A percentile compares a stretch with the other conserved stretches of the same genome.
phyloP scores from a whole-genome alignment of 768 basidiomycete genomes.

The Cystofilobasidium bisporidii region DNA sequence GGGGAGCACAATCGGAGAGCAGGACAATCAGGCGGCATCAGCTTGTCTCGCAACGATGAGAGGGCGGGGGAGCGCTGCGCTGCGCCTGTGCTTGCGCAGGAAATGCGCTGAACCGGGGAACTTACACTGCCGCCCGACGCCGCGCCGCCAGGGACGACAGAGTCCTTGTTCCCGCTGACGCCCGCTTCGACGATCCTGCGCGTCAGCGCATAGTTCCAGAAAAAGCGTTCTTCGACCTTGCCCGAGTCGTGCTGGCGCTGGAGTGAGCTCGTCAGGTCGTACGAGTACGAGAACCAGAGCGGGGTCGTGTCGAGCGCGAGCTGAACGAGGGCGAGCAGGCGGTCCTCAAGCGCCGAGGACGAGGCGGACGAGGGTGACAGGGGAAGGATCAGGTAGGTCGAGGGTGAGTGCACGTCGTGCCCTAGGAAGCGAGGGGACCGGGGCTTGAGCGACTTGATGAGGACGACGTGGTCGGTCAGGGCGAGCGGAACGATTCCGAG shows the following conservation, averaged over 20 bases:
- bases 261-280: constrained; percentile 76
- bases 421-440: constrained; percentile 63
- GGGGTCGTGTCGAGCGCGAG: constrained; percentile 69
- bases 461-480: constrained; percentile 73
- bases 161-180: constrained; percentile 34
- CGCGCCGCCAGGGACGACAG: constrained; percentile 46
- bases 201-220: constrained; percentile 84
- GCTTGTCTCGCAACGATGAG: too few species aligned
- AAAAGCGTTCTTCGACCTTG: constrained; percentile 73
- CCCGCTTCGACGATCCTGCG: constrained; percentile 52
- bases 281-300: constrained; percentile 83
- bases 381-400: constrained; percentile 84
- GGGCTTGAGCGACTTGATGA: constrained; percentile 72
- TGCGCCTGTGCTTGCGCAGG: too few species aligned
- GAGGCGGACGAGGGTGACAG: constrained; percentile 58
- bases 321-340: constrained; percentile 73
- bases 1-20: background rate
- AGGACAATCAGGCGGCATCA: background rate
- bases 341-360: constrained; percentile 65
- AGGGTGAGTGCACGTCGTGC: constrained; percentile 77
- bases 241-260: constrained; percentile 65
- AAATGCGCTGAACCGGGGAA: too few species aligned
- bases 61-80: too few species aligned
- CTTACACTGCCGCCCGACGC: constrained; percentile 44
- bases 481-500: constrained; percentile 45